phyloP scores from a whole-genome alignment of 2,329 filamentous ascomycete genomes.

The Spiromastix sp. region DNA sequence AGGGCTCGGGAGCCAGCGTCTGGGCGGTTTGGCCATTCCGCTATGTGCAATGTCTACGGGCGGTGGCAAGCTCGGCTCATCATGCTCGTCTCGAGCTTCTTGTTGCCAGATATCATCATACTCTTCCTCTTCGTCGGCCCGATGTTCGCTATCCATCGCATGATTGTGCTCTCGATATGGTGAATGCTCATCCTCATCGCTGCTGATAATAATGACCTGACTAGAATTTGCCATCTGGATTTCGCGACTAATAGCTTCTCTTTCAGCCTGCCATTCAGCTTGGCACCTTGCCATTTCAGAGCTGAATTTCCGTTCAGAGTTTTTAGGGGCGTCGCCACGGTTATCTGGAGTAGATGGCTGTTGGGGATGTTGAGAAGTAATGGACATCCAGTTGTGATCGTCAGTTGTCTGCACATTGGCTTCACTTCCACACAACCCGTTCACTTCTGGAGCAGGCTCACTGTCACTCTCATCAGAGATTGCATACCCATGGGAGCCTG shows the following conservation, averaged over 20 bases:
- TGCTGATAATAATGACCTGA: constrained; percentile 36
- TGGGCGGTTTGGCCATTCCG: constrained; percentile 11
- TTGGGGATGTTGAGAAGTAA: too few relatives aligned
- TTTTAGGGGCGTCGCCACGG: background rate
- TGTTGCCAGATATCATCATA: constrained; percentile 40
- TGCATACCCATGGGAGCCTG: too few relatives aligned
- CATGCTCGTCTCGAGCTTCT: constrained; percentile 30
- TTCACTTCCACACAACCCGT: background rate
- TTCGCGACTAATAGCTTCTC: constrained; percentile 33
- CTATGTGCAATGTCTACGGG: constrained; percentile 13
- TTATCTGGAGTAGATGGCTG: background rate
- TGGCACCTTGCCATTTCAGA: constrained; percentile 23
- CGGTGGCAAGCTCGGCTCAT: constrained; percentile 19
- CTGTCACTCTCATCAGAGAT: too few relatives aligned
- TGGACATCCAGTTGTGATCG: too few relatives aligned
- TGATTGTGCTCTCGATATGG: constrained; percentile 8
- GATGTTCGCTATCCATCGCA: constrained; percentile 7
- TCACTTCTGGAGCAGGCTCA: too few relatives aligned
- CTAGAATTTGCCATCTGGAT: constrained; percentile 33
- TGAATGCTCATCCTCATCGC: constrained; percentile 21
- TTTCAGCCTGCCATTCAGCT: constrained; percentile 35
- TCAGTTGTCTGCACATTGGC: background rate
- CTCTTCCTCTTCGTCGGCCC: constrained; percentile 22
- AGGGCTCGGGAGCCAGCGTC: constrained; percentile 20
- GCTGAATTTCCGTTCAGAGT: constrained; percentile 5